These are phyloP conservation scores for Grosmannia serpens DNA, from an alignment of 2,329 filamentous ascomycete species.

Conservation along the genomic window DNA sequence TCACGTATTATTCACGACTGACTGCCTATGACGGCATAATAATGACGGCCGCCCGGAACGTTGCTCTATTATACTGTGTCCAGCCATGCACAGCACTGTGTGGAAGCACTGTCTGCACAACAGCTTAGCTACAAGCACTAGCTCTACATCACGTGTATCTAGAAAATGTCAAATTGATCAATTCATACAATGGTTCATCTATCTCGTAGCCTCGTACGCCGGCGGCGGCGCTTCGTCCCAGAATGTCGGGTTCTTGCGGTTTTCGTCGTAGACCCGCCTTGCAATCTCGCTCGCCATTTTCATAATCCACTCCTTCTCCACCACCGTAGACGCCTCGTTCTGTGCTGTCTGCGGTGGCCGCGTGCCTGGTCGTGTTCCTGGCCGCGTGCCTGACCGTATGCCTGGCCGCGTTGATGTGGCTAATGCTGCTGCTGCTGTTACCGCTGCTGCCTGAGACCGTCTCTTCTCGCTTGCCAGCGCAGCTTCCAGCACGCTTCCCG, in stretches of 20 bases:
- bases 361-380: not conserved
- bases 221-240: slow-evolving; percentile 49
- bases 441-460: not conserved
- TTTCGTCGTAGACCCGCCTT: slow-evolving; percentile 76
- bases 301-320: slow-evolving; percentile 77
- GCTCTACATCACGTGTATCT: not conserved
- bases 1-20: not conserved
- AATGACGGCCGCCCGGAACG: not conserved
- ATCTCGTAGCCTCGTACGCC: slow-evolving; percentile 38
- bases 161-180: no score
- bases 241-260: slow-evolving; percentile 42
- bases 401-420: not conserved
- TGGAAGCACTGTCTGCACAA: no score
- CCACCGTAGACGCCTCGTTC: slow-evolving; percentile 45
- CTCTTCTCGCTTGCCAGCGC: not conserved
- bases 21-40: not conserved
- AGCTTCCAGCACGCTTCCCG: not conserved
- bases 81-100: no score
- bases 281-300: slow-evolving; percentile 94
- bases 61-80: no score
- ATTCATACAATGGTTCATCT: not conserved
- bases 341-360: not conserved
- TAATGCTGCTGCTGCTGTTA: not conserved
- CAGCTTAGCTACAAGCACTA: no score
- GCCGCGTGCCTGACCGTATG: not conserved